Evolutionary conservation across 192 early-diverging fungal genomes (phyloP), one percentile per base, ranked within the genome.

Genomic region (Umbelopsis isabellina): DNA sequence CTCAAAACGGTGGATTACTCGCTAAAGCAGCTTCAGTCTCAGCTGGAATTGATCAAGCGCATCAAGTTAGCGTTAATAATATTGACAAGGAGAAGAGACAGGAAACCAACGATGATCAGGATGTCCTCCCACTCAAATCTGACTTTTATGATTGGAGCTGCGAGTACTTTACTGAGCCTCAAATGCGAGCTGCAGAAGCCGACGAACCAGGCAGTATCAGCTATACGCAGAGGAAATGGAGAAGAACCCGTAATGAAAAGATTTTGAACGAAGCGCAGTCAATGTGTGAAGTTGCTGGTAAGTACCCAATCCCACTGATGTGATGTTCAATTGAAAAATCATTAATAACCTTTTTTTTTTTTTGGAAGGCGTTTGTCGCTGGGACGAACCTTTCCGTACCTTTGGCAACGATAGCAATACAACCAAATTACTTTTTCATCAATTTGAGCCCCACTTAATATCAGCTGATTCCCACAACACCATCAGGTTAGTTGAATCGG

Each of bases 91-190:
- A 16, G 12, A 33, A 2, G 25, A 61, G 16, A 25, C 25, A 22
- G 3, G 55, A 61, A 35, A 33, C 7, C 1, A 6, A 61, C 3
- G 75, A 80, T 11, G 80, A 69, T 46, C 74, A 74, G 13, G 82
- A 80, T 45, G 72, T 76, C 10, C 66, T 88, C 46, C 90, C 85
- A 9, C 52, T 91, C 41, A 78, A 85, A 66, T 92, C 90, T 2
- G 76, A 76, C 9, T 91, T 96, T 65, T 94, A 89, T 68, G 91
- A 94, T 49, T 92, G 90, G 91, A 92, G 90, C 74, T 91, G 92
- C 70, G 91, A 93, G 76, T 96, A 92, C 76, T 96, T 96, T 80
- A 85, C 85, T 22, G 91, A 94, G 74, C 91, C 94, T 23, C 94
- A 96, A 75, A 96, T 94, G 88, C 84, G 85, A 78, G 80, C 81